Conservation (phyloP, 2,329 filamentous ascomycete genomes). For the Fusarium nodosum region DNA sequence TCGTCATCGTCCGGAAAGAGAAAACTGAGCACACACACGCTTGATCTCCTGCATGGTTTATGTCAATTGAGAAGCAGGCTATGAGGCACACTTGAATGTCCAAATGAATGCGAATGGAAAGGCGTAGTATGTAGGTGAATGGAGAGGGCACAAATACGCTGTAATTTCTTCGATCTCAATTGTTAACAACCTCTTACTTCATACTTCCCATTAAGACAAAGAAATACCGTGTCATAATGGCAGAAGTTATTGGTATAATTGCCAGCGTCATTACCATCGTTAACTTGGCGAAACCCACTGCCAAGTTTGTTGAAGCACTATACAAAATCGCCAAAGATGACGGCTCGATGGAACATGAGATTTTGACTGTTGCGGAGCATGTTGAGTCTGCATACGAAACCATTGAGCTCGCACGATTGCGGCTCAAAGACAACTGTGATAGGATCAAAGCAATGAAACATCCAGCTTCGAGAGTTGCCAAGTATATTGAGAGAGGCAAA, state of each 20-base stretch:
- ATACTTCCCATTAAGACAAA: neutral
- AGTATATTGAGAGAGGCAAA: neutral
- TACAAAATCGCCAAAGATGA: neutral
- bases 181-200: neutral
- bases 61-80: conserved; percentile 3
- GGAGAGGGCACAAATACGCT: neutral
- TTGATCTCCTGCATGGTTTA: neutral
- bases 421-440: neutral
- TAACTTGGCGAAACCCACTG: neutral
- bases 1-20: neutral
- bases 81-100: neutral
- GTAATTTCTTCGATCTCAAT: neutral
- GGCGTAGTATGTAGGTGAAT: too few species aligned
- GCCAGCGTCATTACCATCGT: neutral
- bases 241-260: conserved; percentile 2
- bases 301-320: neutral
- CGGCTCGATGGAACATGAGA: neutral
- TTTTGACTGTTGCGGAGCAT: neutral
- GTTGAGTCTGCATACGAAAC: neutral
- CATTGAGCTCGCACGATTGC: neutral
- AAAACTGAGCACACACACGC: conserved; percentile 11
- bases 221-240: neutral
- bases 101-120: neutral
- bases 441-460: neutral
- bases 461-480: neutral